These are phyloP conservation scores for Saksenaea oblongispora DNA, from an alignment of 371 early-diverging fungal species.

Conservation along the genomic window DNA sequence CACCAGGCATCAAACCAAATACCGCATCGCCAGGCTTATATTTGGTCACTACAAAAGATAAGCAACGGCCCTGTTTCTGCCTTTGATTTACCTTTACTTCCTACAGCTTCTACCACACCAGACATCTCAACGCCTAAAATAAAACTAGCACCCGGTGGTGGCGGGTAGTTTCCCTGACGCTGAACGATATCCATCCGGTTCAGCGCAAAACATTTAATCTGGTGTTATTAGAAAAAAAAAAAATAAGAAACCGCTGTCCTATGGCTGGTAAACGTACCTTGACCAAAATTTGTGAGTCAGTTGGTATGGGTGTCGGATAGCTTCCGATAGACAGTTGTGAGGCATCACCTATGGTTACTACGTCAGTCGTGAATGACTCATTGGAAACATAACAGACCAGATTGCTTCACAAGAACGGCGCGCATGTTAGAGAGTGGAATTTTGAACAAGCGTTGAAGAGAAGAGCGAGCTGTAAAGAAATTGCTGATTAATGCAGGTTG, in stretches of 20 bases:
- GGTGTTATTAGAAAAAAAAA: conserved; percentile 1
- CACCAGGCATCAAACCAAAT: conserved; percentile 74
- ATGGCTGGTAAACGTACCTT: conserved; percentile 38
- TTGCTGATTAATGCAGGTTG: too few relatives aligned
- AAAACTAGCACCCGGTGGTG: conserved; percentile 61
- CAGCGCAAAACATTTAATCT: conserved; percentile 63
- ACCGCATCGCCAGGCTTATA: conserved; percentile 68
- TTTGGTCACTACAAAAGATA: conserved; percentile 28
- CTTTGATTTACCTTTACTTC: conserved; percentile 38
- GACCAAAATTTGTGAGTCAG: conserved; percentile 63
- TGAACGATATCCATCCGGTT: conserved; percentile 82
- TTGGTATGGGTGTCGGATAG: conserved; percentile 53
- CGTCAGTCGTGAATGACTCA: background rate
- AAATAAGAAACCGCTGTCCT: too few relatives aligned
- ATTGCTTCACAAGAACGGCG: conserved; percentile 37
- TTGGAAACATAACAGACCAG: conserved; percentile 21
- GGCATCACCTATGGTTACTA: conserved; percentile 44
- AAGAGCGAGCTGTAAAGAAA: too few relatives aligned
- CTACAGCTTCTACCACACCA: conserved; percentile 62
- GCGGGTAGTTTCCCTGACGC: conserved; percentile 72
- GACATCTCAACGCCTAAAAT: conserved; percentile 80
- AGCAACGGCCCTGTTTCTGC: background rate
- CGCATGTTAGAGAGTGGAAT: conserved; percentile 19
- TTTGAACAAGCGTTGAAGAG: background rate
- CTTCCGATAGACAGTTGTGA: conserved; percentile 57